Percentiles rank a stretch among this genome's conserved stretches.
Conservation (phyloP, 176 grass and related monocot genomes). For the Elymus sibiricus region DNA sequence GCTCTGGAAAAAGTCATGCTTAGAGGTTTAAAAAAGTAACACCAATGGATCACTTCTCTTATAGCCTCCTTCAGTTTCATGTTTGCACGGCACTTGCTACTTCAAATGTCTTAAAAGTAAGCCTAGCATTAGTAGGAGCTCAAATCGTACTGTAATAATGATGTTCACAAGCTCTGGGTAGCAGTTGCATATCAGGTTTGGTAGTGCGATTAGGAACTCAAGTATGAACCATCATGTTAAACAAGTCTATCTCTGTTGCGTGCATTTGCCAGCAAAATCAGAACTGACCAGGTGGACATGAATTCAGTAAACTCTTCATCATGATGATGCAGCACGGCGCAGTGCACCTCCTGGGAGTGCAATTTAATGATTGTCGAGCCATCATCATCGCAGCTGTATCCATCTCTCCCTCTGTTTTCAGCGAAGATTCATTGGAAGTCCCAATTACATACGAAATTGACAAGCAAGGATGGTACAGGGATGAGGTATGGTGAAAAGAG, state of each 20-base stretch:
- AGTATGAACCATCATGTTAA: not conserved
- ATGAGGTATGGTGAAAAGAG: not conserved
- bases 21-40: not conserved
- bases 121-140: not conserved
- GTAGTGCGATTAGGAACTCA: not conserved
- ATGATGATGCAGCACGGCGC: not conserved
- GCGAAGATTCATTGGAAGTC: not conserved
- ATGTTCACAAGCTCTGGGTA: not conserved
- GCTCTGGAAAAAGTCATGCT: slow-evolving; percentile 14
- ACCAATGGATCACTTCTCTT: not conserved
- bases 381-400: not conserved
- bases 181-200: not conserved
- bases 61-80: slow-evolving; percentile 7
- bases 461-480: not conserved
- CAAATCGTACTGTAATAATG: not conserved
- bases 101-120: not conserved
- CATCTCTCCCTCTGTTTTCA: not conserved
- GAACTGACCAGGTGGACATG: not conserved
- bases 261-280: not conserved
- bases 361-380: not conserved
- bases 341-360: not conserved
- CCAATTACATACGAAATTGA: not conserved
- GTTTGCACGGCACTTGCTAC: not conserved
- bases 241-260: not conserved
- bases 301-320: slow-evolving; percentile 15